phyloP scores from a whole-genome alignment of 73 alveolate species.

The Durusdinium trenchii region DNA sequence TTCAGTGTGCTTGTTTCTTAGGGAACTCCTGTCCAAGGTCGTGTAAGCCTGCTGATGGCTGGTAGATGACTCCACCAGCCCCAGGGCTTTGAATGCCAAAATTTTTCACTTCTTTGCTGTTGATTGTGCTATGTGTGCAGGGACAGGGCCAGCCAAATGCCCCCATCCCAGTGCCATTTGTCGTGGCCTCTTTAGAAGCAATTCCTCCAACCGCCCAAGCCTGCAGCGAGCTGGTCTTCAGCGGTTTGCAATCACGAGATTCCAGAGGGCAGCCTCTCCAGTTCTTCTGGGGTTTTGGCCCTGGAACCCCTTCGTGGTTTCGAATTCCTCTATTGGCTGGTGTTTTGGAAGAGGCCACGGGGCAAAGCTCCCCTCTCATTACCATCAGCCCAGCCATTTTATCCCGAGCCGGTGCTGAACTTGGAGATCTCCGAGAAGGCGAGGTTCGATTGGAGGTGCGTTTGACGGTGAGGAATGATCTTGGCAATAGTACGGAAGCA shows the following conservation, averaged over 20 bases:
- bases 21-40: neutral
- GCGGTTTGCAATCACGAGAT: conserved; percentile 55
- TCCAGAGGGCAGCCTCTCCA: conserved; percentile 67
- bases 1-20: neutral
- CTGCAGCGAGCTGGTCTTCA: conserved; percentile 84
- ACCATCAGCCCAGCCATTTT: conserved; percentile 52
- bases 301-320: conserved; percentile 75
- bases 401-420: conserved; percentile 41
- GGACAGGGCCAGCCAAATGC: conserved; percentile 20
- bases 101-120: neutral
- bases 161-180: neutral
- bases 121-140: neutral
- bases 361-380: neutral
- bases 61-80: conserved; percentile 29
- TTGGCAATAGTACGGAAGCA: conserved; percentile 62
- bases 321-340: conserved; percentile 48
- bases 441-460: conserved; percentile 68
- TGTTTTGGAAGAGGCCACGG: conserved; percentile 68
- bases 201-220: conserved; percentile 72
- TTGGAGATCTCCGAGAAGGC: conserved; percentile 50
- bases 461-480: conserved; percentile 56
- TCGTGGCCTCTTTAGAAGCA: conserved; percentile 55
- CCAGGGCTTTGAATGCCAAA: conserved; percentile 65
- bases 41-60: neutral
- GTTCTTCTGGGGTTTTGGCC: conserved; percentile 77